Evolutionary conservation across 306 rosid genomes (phyloP), one percentile per base, ranked within the genome.

Genomic region (Senna tora): DNA sequence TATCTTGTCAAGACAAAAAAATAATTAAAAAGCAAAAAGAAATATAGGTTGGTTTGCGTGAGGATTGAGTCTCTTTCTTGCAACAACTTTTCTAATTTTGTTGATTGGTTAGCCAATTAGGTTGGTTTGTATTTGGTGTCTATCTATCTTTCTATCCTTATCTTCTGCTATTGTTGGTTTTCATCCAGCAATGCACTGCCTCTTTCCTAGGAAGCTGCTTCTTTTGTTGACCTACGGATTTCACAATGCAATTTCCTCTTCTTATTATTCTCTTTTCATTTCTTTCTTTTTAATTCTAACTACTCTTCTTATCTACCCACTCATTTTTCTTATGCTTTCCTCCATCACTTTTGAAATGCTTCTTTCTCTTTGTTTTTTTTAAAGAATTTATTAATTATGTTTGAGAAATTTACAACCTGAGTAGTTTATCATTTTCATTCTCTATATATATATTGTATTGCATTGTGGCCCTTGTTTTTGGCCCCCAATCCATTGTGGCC

Each of bases 151-250:
- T 36, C 39, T 36, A 59, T 59, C 65, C n/a, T 21, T 9, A n/a
- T 16, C 42, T n/a, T 14, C 3, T 14, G 30, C 42, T 15, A 28
- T 58, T 30, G 64, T 32, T 58, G 64, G 21, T 5, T 32, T 58
- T 58, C 6, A 32, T 32, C 45, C 65, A 33, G 36, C 65, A 8
- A 33, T 8, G 46, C 45, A 8, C n/a, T 8, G 46, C 45, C 25
- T 34, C 65, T 59, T 59, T 34, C 65, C 46, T n/a, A 16, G 65
- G 65, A 59, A 59, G 8, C 65, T 59, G 15, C 65, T 59, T 16
- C 65, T n/a, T 59, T 59, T 59, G 45, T 59, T 59, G 25, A 59
- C 65, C 11, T 50, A 1, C 19, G 19, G 7, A 46, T 57, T 0
- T 41, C 17, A 32, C 64, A 7, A 2, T 8, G 52, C n/a, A 9